Base-by-base conservation (phyloP, 23 red algal genomes). In the Gracilaria domingensis region DNA sequence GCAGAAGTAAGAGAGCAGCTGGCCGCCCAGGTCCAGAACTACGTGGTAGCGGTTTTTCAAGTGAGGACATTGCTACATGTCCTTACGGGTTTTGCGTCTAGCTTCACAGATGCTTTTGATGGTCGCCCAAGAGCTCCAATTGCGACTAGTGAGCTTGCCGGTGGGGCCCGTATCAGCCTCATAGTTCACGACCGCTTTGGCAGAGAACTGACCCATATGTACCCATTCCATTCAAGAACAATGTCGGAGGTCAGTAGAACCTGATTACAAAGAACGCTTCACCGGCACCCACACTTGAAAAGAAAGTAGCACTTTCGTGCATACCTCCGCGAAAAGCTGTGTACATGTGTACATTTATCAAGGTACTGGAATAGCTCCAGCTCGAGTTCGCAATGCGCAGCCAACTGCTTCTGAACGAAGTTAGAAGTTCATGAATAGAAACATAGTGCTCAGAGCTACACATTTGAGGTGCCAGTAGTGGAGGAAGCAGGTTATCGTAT, bases 401-500 rank as follows among this genome's bases (percentile, higher is more conserved):
- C n/a, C n/a, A n/a, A n/a, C n/a, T n/a, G n/a, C n/a, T n/a, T n/a
- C n/a, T n/a, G 42, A 45, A 45, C 5, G 11, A 45, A 11, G 11
- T 17, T 89, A 96, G 5, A 73, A 56, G 30, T 93, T 40, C 5
- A 95, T 53, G 25, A 88, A 88, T 30, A 83, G 92, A 44, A 94
- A 91, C 97, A 99, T 99, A n/a, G n/a, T 75, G 87, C 94, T 11
- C 11, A 85, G 94, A 45, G 96, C 83, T 88, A 94, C 97, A 99
- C 74, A 99, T 93, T 12, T 91, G 39, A 57, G 97, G 91, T 34
- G 56, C 65, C 38, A 99, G 86, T 26, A 95, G 38, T 28, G 93
- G 88, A 39, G 74, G 81, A 20, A 96, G 42, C 74, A 99, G 66
- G 20, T 58, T 84, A 30, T 45, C 72, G 80, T 96, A 96, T 42